Conservation (phyloP, 257 asterid species). For the Catharanthus roseus region DNA sequence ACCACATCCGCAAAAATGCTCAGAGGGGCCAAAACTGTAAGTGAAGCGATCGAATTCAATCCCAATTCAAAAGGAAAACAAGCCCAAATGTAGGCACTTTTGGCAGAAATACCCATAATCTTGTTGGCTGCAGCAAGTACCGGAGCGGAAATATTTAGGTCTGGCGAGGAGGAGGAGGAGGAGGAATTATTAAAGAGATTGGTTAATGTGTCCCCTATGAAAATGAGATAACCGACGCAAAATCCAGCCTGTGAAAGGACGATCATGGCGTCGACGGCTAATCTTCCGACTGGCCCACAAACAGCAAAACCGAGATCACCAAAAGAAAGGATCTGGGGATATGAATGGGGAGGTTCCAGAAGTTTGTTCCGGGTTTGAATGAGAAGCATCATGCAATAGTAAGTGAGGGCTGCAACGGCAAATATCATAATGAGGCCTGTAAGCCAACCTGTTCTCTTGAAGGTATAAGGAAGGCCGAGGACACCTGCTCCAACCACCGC, state of each 20-base stretch:
- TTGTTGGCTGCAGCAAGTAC: neutral
- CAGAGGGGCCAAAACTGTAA: slow-evolving; percentile 28
- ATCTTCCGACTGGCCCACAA: slow-evolving; percentile 18
- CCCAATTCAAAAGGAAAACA: slow-evolving; percentile 28
- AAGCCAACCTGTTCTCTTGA: slow-evolving; percentile 26
- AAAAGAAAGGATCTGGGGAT: slow-evolving; percentile 14
- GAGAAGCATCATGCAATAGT: slow-evolving; percentile 26
- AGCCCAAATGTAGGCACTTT: slow-evolving; percentile 21
- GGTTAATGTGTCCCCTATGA: slow-evolving; percentile 22
- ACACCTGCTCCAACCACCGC: slow-evolving; percentile 31
- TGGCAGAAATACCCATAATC: slow-evolving; percentile 15
- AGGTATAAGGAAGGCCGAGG: slow-evolving; percentile 26
- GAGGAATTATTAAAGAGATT: slow-evolving; percentile 6
- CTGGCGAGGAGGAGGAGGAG: too few relatives aligned
- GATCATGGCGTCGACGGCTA: slow-evolving; percentile 22
- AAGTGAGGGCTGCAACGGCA: slow-evolving; percentile 13
- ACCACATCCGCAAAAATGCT: slow-evolving; percentile 26
- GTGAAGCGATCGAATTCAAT: slow-evolving; percentile 18
- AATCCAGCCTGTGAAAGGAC: slow-evolving; percentile 24
- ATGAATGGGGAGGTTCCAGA: neutral
- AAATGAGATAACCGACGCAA: slow-evolving; percentile 24
- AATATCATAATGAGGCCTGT: slow-evolving; percentile 13
- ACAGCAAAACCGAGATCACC: slow-evolving; percentile 25
- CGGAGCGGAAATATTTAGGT: neutral
- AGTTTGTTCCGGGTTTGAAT: slow-evolving; percentile 23